phyloP scores from a whole-genome alignment of 1,284 basidiomycete species.

The Golubevia pallescens region DNA sequence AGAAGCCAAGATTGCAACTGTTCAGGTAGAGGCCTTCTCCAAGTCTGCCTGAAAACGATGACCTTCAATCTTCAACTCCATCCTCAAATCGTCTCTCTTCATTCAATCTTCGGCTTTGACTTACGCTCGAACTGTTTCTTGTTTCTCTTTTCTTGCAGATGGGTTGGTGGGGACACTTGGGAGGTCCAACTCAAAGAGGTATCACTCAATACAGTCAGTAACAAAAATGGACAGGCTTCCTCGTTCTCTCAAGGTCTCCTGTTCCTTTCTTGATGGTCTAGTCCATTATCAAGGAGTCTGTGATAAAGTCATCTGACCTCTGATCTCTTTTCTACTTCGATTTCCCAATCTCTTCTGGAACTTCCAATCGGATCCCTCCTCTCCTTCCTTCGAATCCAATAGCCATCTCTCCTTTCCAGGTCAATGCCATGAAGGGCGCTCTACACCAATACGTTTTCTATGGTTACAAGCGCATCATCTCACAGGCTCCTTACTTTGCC shows the following conservation, averaged over 20 bases:
- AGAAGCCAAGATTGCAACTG: background rate
- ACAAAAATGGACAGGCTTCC: background rate
- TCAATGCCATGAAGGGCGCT: constrained; percentile 53
- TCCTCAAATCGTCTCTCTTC: background rate
- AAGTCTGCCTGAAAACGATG: background rate
- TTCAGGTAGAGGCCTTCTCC: background rate
- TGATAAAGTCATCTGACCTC: too few species aligned
- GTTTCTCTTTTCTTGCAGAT: constrained; percentile 24
- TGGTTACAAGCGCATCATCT: constrained; percentile 58
- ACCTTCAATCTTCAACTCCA: background rate
- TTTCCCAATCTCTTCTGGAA: background rate
- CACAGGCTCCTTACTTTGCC: constrained; percentile 59
- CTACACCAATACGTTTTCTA: constrained; percentile 56
- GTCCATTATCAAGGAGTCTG: background rate
- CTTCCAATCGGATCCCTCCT: background rate
- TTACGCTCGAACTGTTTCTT: background rate
- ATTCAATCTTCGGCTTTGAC: background rate
- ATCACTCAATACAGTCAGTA: constrained; percentile 48
- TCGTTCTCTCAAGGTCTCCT: background rate
- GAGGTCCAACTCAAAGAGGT: constrained; percentile 56
- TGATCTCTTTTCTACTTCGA: background rate
- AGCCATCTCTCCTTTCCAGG: constrained; percentile 60
- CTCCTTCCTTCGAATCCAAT: background rate
- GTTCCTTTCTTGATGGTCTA: background rate
- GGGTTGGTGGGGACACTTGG: constrained; percentile 64